Percentiles rank a stretch among this genome's conserved stretches.
These are phyloP conservation scores for Aschersonia sp. DNA, from an alignment of 2,329 filamentous ascomycete species.

Conservation along the genomic window DNA sequence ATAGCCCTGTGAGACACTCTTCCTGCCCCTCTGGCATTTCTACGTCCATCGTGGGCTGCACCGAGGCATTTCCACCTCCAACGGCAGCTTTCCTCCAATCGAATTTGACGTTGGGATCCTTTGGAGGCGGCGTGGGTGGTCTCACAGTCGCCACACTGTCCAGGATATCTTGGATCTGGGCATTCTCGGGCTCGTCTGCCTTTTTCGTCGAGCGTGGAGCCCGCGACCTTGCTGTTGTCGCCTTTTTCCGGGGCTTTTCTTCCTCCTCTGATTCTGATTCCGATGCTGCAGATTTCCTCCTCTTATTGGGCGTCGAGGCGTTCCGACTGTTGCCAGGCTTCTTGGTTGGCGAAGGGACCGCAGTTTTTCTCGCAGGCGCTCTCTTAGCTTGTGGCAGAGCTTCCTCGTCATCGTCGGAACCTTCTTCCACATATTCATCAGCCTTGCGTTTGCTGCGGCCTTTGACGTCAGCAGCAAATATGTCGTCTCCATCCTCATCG, in stretches of 20 bases:
- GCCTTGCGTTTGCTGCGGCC: conserved; percentile 50
- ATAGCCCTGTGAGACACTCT: conserved; percentile 78
- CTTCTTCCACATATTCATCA: conserved; percentile 62
- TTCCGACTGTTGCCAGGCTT: no score
- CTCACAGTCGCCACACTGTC: conserved; percentile 74
- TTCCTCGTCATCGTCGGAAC: conserved; percentile 50
- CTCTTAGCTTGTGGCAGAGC: conserved; percentile 44
- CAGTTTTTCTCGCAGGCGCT: conserved; percentile 25
- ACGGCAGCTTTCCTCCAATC: conserved; percentile 53
- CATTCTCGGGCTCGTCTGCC: conserved; percentile 48
- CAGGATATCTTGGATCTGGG: conserved; percentile 65
- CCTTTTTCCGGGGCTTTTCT: conserved; percentile 40
- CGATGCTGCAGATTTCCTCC: conserved; percentile 37
- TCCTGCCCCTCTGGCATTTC: conserved; percentile 74
- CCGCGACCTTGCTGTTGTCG: conserved; percentile 41
- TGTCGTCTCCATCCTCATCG: conserved; percentile 61
- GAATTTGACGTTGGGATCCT: conserved; percentile 59
- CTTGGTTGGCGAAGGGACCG: not conserved
- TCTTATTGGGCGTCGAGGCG: not conserved
- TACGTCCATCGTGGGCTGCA: conserved; percentile 44
- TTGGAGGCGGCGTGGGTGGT: conserved; percentile 69
- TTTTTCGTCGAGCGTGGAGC: conserved; percentile 48
- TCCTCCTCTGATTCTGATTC: conserved; percentile 36
- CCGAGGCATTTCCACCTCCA: conserved; percentile 44
- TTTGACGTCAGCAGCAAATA: conserved; percentile 62